phyloP scores from a whole-genome alignment of 179 eudicot species.

The Amaranthus tricolor region DNA sequence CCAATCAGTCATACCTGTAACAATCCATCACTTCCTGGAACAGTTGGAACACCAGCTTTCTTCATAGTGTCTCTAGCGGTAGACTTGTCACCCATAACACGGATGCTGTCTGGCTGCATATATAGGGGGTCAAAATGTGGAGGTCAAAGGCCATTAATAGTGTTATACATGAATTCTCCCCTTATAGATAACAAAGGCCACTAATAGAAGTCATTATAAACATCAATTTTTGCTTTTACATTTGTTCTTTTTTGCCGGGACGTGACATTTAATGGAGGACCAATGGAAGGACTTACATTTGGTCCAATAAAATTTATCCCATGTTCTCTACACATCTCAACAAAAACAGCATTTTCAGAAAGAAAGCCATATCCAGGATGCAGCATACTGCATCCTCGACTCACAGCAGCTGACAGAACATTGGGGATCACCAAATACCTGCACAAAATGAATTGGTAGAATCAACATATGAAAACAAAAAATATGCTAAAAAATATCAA shows the following conservation, averaged over 20 bases:
- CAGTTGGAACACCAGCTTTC: slow-evolving; percentile 99
- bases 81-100: slow-evolving; percentile 97
- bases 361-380: slow-evolving; percentile 99
- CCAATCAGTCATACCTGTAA: slow-evolving; percentile 48
- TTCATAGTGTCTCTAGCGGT: slow-evolving; percentile 99
- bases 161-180: no score
- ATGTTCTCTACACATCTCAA: slow-evolving; percentile 94
- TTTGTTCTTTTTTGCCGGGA: neutral
- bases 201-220: no score
- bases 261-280: neutral
- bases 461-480: slow-evolving; percentile 4
- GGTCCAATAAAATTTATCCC: slow-evolving; percentile 97
- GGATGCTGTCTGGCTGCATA: slow-evolving; percentile 70
- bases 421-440: slow-evolving; percentile 90
- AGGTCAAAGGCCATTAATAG: no score
- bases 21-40: slow-evolving; percentile 97
- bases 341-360: slow-evolving; percentile 93
- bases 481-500: neutral
- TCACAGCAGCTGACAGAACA: slow-evolving; percentile 91
- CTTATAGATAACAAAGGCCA: no score
- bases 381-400: slow-evolving; percentile 92
- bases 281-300: slow-evolving; percentile 55
- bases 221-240: no score
- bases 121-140: no score
- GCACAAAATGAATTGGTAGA: slow-evolving; percentile 22